Percentiles rank a stretch among this genome's conserved stretches.
These are phyloP conservation scores for Grosmannia penicillata DNA, from an alignment of 2,329 filamentous ascomycete genomes.

Conservation along the genomic window DNA sequence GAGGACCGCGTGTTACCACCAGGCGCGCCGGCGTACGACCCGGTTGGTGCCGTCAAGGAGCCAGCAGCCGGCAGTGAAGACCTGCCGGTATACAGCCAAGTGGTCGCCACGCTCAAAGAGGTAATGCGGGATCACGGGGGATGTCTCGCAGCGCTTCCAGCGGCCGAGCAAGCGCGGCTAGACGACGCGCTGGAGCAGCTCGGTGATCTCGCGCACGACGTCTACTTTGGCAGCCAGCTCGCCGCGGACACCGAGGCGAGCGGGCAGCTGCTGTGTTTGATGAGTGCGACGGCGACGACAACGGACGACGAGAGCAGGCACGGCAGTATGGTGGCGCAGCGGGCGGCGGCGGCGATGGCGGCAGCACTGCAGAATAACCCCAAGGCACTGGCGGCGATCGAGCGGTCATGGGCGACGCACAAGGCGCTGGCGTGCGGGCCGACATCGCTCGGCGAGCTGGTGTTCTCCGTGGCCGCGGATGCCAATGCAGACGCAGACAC, in stretches of 20 bases:
- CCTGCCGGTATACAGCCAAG: constrained; percentile 27
- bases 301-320: too few species aligned
- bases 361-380: constrained; percentile 51
- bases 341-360: constrained; percentile 42
- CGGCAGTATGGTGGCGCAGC: too few species aligned
- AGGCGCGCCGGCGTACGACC: constrained; percentile 41
- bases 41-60: constrained; percentile 40
- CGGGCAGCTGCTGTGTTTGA: constrained; percentile 41
- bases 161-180: constrained; percentile 18
- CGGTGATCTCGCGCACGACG: constrained; percentile 51
- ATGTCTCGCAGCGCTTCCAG: constrained; percentile 8
- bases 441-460: background rate
- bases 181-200: constrained; percentile 40
- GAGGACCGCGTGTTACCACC: constrained; percentile 21
- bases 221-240: constrained; percentile 54
- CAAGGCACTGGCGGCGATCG: constrained; percentile 38
- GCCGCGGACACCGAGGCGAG: constrained; percentile 38
- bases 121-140: constrained; percentile 4
- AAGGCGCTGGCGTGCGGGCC: constrained; percentile 22
- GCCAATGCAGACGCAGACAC: background rate
- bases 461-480: background rate
- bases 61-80: constrained; percentile 22
- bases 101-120: constrained; percentile 35
- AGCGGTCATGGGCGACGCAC: constrained; percentile 29
- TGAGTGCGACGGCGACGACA: constrained; percentile 20